Conservation (phyloP, 495 filamentous ascomycete species). For the Podospora bellae-mahoneyi region DNA sequence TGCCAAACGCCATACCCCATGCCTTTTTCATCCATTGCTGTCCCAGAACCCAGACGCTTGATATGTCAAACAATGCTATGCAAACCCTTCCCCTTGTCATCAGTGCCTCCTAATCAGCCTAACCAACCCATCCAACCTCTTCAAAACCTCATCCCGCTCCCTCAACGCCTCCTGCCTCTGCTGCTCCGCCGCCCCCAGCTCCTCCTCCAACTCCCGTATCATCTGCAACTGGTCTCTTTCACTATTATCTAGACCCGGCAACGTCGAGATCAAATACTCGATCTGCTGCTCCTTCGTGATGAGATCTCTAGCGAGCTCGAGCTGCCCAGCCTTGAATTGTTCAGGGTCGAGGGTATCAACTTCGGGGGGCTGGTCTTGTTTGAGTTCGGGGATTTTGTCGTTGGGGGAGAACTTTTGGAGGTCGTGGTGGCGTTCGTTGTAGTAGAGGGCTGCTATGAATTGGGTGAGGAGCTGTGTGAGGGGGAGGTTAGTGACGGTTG, state of each 20-base stretch:
- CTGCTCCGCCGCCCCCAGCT: slow-evolving; percentile 69
- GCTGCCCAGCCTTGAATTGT: slow-evolving; percentile 65
- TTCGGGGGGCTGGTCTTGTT: slow-evolving; percentile 45
- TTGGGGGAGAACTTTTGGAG: slow-evolving; percentile 61
- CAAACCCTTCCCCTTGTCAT: not conserved
- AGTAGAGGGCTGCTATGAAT: slow-evolving; percentile 83
- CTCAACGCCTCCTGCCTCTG: slow-evolving; percentile 65
- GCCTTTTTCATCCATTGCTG: not conserved
- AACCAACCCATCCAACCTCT: slow-evolving; percentile 65
- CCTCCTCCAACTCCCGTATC: slow-evolving; percentile 71
- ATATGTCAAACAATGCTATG: not conserved
- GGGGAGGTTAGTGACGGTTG: slow-evolving; percentile 11
- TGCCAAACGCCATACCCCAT: not conserved
- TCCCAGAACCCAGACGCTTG: not conserved
- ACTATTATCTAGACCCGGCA: slow-evolving; percentile 86
- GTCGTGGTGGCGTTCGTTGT: slow-evolving; percentile 78
- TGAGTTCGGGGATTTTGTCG: slow-evolving; percentile 57
- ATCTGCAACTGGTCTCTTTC: slow-evolving; percentile 74
- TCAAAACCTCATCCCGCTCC: slow-evolving; percentile 67
- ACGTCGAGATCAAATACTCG: slow-evolving; percentile 72
- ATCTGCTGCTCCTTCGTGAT: slow-evolving; percentile 93
- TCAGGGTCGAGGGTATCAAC: slow-evolving; percentile 61
- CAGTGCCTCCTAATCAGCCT: slow-evolving; percentile 51
- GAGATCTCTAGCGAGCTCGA: slow-evolving; percentile 81
- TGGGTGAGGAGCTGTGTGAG: slow-evolving; percentile 70